Evolutionary conservation across 108 stramenopile species (phyloP), one percentile per base, ranked within the genome.

Genomic region (Conticribra guillardii): DNA sequence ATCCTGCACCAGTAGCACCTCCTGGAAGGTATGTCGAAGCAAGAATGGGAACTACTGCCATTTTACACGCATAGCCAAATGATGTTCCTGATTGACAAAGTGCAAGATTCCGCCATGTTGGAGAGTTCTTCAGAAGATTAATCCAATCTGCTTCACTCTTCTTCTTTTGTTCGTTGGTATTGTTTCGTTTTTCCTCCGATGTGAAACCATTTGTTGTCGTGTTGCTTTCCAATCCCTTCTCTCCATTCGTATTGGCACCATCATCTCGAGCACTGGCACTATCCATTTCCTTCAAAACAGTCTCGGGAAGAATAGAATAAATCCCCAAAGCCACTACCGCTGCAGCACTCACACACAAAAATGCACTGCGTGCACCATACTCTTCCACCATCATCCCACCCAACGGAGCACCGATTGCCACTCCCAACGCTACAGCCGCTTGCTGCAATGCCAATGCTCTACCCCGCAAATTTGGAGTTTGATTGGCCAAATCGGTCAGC

Each of bases 31-130:
- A 60, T 2, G 57, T 60, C 3, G 84, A 58, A 0, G 90, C 88
- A 14, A 92, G 60, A 11, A 92, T 60, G 3, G 90, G 90, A 21
- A 92, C 84, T 28, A 72, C 69, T 1, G 88, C 88, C 70, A 92
- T 92, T 48, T 92, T 92, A 41, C 85, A 85, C 1, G 90, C 90
- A 68, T 69, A 89, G 7, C 90, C 90, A 62, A 92, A 87, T 21
- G 78, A 86, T 11, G 71, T 64, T 1, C 88, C 86, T 47, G 65
- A 66, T 75, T 89, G 86, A 67, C 83, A 87, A 0, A 84, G 8
- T 0, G 85, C 74, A n/a, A 92, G 54, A 1, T 84, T 83, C 33
- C 74, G 60, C 90, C 90, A 92, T 23, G 82, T 72, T 21, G 63
- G 56, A 17, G 74, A 77, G 19, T 74, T 59, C 21, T 54, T 18